Percentiles rank a stretch among this genome's conserved stretches.
phyloP scores from a whole-genome alignment of 2,329 filamentous ascomycete genomes.

The Dendrostoma leiphaemia region DNA sequence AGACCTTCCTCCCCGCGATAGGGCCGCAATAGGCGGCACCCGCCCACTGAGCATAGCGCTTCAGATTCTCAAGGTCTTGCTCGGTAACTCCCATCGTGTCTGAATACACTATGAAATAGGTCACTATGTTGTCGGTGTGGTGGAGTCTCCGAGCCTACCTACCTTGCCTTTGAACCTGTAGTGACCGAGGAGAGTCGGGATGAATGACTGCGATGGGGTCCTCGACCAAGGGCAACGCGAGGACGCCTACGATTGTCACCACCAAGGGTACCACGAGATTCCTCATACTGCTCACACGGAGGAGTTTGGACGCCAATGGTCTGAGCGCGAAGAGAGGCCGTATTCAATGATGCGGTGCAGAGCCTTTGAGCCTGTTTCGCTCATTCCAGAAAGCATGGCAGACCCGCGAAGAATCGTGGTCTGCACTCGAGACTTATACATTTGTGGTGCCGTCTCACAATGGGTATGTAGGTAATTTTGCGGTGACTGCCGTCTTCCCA shows the following conservation, averaged over 20 bases:
- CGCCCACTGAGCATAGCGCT: slow-evolving; percentile 50
- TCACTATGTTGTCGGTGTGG: too few relatives aligned
- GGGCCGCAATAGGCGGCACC: slow-evolving; percentile 54
- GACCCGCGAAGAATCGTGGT: too few relatives aligned
- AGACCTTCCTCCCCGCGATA: slow-evolving; percentile 38
- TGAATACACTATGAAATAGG: too few relatives aligned
- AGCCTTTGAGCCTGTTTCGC: too few relatives aligned
- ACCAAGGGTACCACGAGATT: background rate
- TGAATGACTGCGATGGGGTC: background rate
- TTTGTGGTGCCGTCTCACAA: too few relatives aligned
- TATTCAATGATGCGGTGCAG: too few relatives aligned
- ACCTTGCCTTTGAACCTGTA: background rate
- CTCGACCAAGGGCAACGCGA: background rate
- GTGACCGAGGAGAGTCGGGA: background rate
- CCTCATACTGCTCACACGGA: background rate
- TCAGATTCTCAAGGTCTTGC: slow-evolving; percentile 10
- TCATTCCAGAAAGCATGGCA: too few relatives aligned
- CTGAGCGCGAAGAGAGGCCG: too few relatives aligned
- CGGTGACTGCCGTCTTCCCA: background rate
- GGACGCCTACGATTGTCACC: background rate
- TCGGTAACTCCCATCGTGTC: background rate
- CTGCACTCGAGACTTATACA: too few relatives aligned
- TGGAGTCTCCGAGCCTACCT: too few relatives aligned
- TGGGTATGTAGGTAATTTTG: background rate
- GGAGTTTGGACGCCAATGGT: too few relatives aligned